These are phyloP conservation scores for Camellia lanceoleosa DNA, from an alignment of 148 eudicot genomes.

Conservation along the genomic window DNA sequence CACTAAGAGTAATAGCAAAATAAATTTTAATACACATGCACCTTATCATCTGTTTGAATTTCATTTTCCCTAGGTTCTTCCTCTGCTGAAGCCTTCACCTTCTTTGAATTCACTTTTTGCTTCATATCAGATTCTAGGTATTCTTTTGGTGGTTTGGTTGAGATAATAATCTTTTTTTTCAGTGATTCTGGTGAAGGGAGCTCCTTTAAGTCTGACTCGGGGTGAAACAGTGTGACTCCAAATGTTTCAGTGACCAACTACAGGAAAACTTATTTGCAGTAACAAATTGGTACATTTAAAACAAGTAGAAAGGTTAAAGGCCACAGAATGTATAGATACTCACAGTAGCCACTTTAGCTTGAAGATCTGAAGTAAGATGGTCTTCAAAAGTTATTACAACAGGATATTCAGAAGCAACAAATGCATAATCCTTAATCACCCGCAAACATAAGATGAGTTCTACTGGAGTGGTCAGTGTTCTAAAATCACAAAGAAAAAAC, in stretches of 20 bases:
- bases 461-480: slow-evolving; percentile 76
- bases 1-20: not conserved
- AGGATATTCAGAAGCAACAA: slow-evolving; percentile 63
- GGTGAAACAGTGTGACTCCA: slow-evolving; percentile 32
- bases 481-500: slow-evolving; percentile 21
- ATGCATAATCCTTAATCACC: slow-evolving; percentile 76
- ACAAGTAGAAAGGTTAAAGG: not conserved
- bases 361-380: slow-evolving; percentile 61
- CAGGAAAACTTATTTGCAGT: slow-evolving; percentile 2
- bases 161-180: slow-evolving; percentile 48
- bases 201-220: slow-evolving; percentile 23
- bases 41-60: not conserved
- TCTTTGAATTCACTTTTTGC: slow-evolving; percentile 11
- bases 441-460: slow-evolving; percentile 57
- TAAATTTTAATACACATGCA: not conserved
- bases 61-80: not conserved
- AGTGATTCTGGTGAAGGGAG: slow-evolving; percentile 51
- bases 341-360: slow-evolving; percentile 64
- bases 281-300: not conserved
- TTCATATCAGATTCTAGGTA: slow-evolving; percentile 19
- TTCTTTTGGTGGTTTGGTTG: slow-evolving; percentile 63
- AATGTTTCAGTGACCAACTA: slow-evolving; percentile 57
- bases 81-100: slow-evolving; percentile 2
- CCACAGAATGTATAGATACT: slow-evolving; percentile 8
- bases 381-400: slow-evolving; percentile 89